These are phyloP conservation scores for Hyaloscypha bicolor DNA, from an alignment of 495 filamentous ascomycete genomes.

Conservation along the genomic window DNA sequence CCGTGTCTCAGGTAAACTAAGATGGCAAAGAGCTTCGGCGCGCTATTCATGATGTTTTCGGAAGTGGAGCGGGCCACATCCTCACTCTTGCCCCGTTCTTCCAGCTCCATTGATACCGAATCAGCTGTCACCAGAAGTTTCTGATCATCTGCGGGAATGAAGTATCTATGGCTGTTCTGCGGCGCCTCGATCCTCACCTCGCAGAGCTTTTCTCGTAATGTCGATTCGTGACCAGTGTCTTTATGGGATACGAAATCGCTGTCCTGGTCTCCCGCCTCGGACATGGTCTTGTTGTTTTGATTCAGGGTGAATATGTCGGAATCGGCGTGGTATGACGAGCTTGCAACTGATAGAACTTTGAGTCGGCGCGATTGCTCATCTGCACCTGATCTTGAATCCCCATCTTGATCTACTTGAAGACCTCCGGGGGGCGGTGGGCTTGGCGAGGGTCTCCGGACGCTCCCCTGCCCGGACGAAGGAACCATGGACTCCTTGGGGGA, in stretches of 20 bases:
- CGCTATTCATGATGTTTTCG: not conserved
- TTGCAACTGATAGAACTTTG: not conserved
- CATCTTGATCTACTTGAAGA: not conserved
- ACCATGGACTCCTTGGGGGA: not conserved
- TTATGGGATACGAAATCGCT: not conserved
- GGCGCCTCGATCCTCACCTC: not conserved
- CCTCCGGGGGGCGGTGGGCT: not conserved
- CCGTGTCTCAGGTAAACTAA: not conserved
- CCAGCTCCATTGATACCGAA: not conserved
- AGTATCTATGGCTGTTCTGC: not conserved
- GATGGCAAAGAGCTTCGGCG: slow-evolving; percentile 11
- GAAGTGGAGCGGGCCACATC: not conserved
- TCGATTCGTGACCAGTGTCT: not conserved
- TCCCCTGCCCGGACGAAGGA: not conserved
- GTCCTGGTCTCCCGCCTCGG: not conserved
- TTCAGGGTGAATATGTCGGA: not conserved
- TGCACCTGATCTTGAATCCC: not conserved
- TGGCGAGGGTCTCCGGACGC: not conserved
- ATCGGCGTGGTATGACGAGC: not conserved
- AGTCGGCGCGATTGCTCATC: not conserved
- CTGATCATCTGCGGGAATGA: not conserved
- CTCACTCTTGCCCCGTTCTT: not conserved
- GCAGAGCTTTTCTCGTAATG: not conserved
- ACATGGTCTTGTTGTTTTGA: not conserved
- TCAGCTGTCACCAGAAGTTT: not conserved